phyloP scores from a whole-genome alignment of 1,284 basidiomycete species.

The Puccinia horiana region DNA sequence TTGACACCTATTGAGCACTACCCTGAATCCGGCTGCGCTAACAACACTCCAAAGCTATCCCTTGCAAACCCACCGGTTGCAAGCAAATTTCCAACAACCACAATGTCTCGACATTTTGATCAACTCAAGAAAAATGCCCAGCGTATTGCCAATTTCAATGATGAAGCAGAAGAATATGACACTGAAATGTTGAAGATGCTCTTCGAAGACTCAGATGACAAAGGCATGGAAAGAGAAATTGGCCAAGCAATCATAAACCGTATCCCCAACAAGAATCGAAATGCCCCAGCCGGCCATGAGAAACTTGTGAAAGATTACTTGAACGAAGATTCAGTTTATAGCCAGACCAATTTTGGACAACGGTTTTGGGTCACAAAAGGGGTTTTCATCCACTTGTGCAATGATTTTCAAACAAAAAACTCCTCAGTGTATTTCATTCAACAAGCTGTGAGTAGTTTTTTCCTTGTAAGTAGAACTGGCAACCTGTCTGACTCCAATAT shows the following conservation, averaged over 20 bases:
- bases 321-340: background rate
- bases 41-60: too few relatives aligned
- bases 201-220: constrained; percentile 4
- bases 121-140: too few relatives aligned
- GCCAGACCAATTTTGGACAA: background rate
- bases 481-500: background rate
- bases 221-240: too few relatives aligned
- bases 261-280: background rate
- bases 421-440: background rate
- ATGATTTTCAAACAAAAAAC: background rate
- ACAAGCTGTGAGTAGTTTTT: background rate
- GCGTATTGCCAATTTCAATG: too few relatives aligned
- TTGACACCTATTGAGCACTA: too few relatives aligned
- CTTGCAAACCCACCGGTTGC: too few relatives aligned
- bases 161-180: too few relatives aligned
- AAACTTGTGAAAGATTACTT: background rate
- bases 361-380: background rate
- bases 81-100: too few relatives aligned
- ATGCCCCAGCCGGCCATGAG: background rate
- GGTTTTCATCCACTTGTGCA: background rate
- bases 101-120: too few relatives aligned
- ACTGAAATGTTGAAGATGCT: constrained; percentile 6
- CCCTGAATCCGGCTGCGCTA: too few relatives aligned
- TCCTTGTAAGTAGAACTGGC: background rate
- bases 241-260: background rate